Base-by-base conservation (phyloP, 768 basidiomycete species). In the Pleurotus tuber-regium region DNA sequence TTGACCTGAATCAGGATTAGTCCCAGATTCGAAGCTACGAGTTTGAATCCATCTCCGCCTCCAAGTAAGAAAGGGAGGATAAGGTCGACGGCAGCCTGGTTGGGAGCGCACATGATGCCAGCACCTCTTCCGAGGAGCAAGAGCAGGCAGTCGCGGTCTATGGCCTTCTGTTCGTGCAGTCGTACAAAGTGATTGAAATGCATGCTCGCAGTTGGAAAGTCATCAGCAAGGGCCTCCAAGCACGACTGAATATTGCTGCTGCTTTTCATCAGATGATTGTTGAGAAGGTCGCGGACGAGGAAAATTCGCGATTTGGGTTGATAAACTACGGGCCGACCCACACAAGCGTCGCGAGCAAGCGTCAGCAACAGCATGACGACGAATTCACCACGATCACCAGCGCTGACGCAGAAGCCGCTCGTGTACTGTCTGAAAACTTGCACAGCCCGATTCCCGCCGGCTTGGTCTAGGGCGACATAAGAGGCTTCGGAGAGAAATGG, bases 101-200 rank as follows among this genome's bases (percentile, higher is more conserved):
- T 52, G 31, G 58, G 56, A 12, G 61, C 59, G 43, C 67, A 69
- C 28, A 65, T 44, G 29, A 67, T 33, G 12, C 62, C 67, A 4
- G 60, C 66, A 21, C 66, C 61, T 16, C 64, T 58, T 10, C 25
- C 43, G 41, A 63, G 53, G 31, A 58, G 43, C n/a, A 31, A 33
- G 36, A 43, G 51, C n/a, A 67, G 58, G 46, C 51, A 59, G 42
- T 57, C n/a, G 33, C 38, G 38, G 47, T 62, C 54, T 18, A 67
- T 53, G 23, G 54, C 52, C n/a, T 43, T 43, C 26, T 52, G 55
- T 38, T 68, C 51, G 41, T 64, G 54, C 10, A 64, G 61, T 44
- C 65, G 64, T 57, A 70, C 54, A 33, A 61, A 66, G 53, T 70
- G 67, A 40, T 59, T 69, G 59, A 69, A 70, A 52, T 67, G 59